Percentiles rank a stretch among this genome's conserved stretches.
phyloP scores from a whole-genome alignment of 2,329 filamentous ascomycete species.

The Diaporthe sp. region DNA sequence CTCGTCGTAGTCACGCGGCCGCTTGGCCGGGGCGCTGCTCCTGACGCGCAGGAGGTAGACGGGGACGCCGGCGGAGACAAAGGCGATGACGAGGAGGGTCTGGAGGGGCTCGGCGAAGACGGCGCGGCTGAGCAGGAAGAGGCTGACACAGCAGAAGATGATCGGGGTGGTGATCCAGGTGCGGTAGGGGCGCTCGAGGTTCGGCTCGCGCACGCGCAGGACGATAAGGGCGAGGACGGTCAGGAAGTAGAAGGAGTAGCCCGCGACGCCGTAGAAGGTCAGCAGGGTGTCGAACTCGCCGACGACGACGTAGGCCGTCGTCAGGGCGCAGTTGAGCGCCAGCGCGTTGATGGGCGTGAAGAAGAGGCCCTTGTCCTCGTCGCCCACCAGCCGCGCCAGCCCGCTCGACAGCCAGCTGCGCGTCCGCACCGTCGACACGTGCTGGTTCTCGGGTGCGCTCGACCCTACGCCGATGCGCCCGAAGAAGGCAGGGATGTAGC shows the following conservation, averaged over 20 bases:
- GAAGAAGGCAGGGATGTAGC: conserved; percentile 88
- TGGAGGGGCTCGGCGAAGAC: conserved; percentile 93
- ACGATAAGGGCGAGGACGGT: conserved; percentile 95
- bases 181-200: conserved; percentile 89
- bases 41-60: conserved; percentile 91
- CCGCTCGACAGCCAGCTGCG: conserved; percentile 71
- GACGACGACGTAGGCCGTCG: conserved; percentile 82
- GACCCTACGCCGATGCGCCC: conserved; percentile 82
- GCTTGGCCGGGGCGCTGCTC: conserved; percentile 66
- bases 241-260: conserved; percentile 97
- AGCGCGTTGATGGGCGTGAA: conserved; percentile 96
- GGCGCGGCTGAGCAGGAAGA: conserved; percentile 90
- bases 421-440: conserved; percentile 61
- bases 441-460: conserved; percentile 52
- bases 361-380: conserved; percentile 85
- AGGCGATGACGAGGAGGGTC: conserved; percentile 87
- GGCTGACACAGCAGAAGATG: conserved; percentile 96
- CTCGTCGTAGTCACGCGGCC: conserved; percentile 53
- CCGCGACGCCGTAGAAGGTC: conserved; percentile 97
- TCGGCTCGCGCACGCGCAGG: conserved; percentile 87
- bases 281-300: conserved; percentile 93
- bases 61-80: conserved; percentile 86
- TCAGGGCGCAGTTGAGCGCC: conserved; percentile 82
- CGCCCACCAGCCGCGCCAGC: conserved; percentile 76
- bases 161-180: conserved; percentile 98